These are phyloP conservation scores for Symbiodinium pilosum DNA, from an alignment of 73 alveolate genomes.

Conservation along the genomic window DNA sequence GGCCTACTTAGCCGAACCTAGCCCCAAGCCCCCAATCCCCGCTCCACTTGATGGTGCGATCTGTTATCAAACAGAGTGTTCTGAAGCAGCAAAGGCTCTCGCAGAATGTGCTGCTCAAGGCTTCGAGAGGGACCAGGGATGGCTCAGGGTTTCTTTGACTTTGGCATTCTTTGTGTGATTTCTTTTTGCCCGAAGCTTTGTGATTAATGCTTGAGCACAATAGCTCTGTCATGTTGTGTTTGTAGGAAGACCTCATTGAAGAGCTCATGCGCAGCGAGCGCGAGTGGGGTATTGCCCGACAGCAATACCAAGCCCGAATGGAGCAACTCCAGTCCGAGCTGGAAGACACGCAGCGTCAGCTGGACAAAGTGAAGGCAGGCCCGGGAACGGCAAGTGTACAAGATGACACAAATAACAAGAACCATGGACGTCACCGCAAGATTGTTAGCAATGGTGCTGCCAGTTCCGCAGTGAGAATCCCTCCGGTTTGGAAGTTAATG, in stretches of 20 bases:
- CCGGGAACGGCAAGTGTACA: no score
- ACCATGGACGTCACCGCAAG: no score
- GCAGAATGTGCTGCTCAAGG: constrained; percentile 87
- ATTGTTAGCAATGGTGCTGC: no score
- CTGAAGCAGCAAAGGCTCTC: background rate
- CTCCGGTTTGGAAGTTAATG: no score
- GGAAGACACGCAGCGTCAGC: constrained; percentile 69
- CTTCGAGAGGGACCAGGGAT: background rate
- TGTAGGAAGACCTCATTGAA: constrained; percentile 58
- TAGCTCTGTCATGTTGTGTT: background rate
- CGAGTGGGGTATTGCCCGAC: constrained; percentile 79
- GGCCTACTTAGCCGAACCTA: no score
- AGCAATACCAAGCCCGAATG: constrained; percentile 85
- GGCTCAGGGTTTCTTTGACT: background rate
- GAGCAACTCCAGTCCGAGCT: constrained; percentile 80
- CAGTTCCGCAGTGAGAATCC: no score
- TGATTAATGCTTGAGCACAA: background rate
- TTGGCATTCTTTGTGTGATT: background rate
- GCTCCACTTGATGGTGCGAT: no score
- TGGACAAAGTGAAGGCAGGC: constrained; percentile 65
- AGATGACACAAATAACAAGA: no score
- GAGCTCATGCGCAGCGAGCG: constrained; percentile 91
- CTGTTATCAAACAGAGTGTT: no score
- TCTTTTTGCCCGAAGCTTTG: background rate
- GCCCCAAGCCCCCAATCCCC: no score